phyloP scores from a whole-genome alignment of 768 basidiomycete species.

The Daedaleopsis nitida region DNA sequence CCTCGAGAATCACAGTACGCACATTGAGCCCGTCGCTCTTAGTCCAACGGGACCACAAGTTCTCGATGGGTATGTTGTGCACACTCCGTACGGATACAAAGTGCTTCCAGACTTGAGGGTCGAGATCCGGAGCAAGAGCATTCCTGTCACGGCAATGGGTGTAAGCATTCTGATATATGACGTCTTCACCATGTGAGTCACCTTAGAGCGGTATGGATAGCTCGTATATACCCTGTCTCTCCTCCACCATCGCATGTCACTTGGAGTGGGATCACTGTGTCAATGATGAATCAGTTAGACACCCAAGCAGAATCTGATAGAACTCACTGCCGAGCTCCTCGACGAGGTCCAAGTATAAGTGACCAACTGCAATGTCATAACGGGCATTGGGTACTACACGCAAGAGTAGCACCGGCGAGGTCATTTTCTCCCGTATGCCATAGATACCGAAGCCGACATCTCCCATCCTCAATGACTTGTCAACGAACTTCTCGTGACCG shows the following conservation, averaged over 20 bases:
- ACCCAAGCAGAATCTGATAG: neutral
- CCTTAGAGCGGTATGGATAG: too few relatives aligned
- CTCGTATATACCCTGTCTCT: too few relatives aligned
- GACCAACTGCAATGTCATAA: slow-evolving; percentile 27
- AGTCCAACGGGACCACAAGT: too few relatives aligned
- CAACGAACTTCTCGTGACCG: slow-evolving; percentile 34
- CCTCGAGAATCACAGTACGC: too few relatives aligned
- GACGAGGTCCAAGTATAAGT: slow-evolving; percentile 37
- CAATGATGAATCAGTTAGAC: neutral
- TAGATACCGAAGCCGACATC: slow-evolving; percentile 32
- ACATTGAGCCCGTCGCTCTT: too few relatives aligned
- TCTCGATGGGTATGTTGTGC: too few relatives aligned
- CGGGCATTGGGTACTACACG: slow-evolving; percentile 31
- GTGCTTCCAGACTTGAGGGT: too few relatives aligned
- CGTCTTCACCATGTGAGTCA: too few relatives aligned
- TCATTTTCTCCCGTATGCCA: slow-evolving; percentile 33
- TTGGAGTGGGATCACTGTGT: slow-evolving; percentile 31
- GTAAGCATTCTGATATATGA: too few relatives aligned
- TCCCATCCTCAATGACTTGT: slow-evolving; percentile 33
- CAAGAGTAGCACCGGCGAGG: slow-evolving; percentile 21
- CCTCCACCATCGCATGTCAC: slow-evolving; percentile 33
- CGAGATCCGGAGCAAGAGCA: too few relatives aligned
- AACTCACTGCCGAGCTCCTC: neutral
- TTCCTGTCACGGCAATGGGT: too few relatives aligned
- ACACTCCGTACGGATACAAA: too few relatives aligned